A percentile compares a stretch with the other conserved stretches of the same genome.
Evolutionary conservation across 495 filamentous ascomycete genomes (phyloP).

Genomic region (Penicillium steckii): DNA sequence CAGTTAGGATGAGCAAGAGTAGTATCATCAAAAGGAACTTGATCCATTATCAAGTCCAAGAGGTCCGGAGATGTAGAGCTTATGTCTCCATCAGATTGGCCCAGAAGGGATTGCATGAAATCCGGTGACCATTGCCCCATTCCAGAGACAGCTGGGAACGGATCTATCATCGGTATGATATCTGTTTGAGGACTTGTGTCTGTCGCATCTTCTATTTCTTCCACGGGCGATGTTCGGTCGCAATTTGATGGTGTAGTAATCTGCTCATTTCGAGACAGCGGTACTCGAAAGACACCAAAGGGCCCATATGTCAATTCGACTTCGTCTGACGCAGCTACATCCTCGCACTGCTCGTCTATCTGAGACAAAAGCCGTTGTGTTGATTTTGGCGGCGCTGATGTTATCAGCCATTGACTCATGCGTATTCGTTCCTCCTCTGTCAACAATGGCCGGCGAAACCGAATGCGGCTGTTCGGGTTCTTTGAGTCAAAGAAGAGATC

Average conservation of each 20-base stretch:
- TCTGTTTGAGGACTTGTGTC: conserved; percentile 6
- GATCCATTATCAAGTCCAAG: conserved; percentile 7
- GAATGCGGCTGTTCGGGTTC: conserved; percentile 12
- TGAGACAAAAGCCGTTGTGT: conserved; percentile 9
- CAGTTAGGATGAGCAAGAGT: not conserved
- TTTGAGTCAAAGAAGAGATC: conserved; percentile 23
- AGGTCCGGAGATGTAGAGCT: conserved; percentile 7
- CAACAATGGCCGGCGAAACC: conserved; percentile 28
- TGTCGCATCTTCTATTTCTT: conserved; percentile 1
- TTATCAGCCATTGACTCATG: conserved; percentile 24
- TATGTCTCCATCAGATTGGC: not conserved
- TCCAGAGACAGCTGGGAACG: not conserved
- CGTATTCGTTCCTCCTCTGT: conserved; percentile 20
- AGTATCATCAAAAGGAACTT: not conserved
- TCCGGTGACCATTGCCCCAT: conserved; percentile 9
- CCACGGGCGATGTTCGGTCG: not conserved
- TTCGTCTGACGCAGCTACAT: not conserved
- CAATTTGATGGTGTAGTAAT: not conserved
- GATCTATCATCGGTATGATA: not conserved
- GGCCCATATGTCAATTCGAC: conserved; percentile 12
- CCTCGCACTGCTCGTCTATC: conserved; percentile 18
- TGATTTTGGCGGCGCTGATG: conserved; percentile 11
- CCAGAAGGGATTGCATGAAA: conserved; percentile 16
- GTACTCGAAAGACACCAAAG: conserved; percentile 18
- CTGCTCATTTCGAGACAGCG: not conserved